Evolutionary conservation across 1,284 basidiomycete species (phyloP).

Genomic region (Cystobasidium sp.): DNA sequence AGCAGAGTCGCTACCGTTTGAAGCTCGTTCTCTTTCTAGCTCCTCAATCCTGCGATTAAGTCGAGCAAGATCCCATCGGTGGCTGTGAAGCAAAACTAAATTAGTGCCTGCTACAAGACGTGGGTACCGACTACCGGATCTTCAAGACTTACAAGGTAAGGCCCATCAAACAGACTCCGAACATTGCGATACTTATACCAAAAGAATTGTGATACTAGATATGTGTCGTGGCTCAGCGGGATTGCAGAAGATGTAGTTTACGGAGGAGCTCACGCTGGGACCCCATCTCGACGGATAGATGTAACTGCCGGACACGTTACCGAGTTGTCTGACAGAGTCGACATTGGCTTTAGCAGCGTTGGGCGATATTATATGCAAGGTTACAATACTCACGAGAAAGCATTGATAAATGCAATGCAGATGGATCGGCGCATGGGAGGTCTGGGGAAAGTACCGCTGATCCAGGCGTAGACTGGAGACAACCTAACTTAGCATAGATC

Average conservation of each 20-base stretch:
- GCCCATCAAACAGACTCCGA: constrained; percentile 46
- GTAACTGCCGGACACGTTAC: constrained; percentile 63
- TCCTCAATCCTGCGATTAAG: constrained; percentile 45
- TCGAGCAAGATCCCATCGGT: constrained; percentile 46
- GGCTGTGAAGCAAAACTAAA: neutral
- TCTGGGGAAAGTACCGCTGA: constrained; percentile 67
- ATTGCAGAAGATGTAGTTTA: constrained; percentile 15
- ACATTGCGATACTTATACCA: constrained; percentile 43
- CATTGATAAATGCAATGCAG: constrained; percentile 58
- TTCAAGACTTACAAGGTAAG: constrained; percentile 25
- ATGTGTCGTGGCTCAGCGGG: neutral
- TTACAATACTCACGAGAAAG: constrained; percentile 45
- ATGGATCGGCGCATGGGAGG: constrained; percentile 73
- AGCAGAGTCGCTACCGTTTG: neutral
- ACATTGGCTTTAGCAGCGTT: neutral
- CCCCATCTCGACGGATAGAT: constrained; percentile 44
- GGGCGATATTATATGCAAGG: neutral
- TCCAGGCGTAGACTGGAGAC: constrained; percentile 66
- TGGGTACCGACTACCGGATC: neutral
- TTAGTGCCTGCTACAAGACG: neutral
- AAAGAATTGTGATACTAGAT: constrained; percentile 52
- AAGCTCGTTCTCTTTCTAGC: constrained; percentile 4
- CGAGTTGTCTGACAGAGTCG: constrained; percentile 67
- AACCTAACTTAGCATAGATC: neutral
- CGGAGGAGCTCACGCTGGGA: constrained; percentile 10